Percentiles rank a stretch among this genome's conserved stretches.
These are phyloP conservation scores for Tylopilus cervinicoccineus DNA, from an alignment of 768 basidiomycete species.

Conservation along the genomic window DNA sequence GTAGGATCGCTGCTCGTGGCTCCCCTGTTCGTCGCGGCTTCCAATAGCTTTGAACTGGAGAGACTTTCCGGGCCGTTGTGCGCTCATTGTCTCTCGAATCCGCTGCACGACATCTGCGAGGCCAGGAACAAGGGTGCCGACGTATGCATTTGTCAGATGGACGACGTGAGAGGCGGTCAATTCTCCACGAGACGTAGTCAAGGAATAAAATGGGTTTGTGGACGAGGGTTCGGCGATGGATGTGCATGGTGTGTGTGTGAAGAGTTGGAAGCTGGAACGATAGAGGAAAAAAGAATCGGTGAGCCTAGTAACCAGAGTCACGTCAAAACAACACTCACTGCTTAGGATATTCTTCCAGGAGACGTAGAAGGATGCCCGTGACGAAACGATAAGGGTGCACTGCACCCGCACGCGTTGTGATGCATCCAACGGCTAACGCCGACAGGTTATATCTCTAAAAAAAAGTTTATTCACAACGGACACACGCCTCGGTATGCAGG, in stretches of 20 bases:
- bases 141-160: constrained; percentile 55
- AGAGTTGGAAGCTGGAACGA: constrained; percentile 33
- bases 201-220: constrained; percentile 30
- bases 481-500: background rate
- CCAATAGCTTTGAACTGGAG: constrained; percentile 18
- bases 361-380: constrained; percentile 51
- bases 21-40: constrained; percentile 8
- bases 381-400: constrained; percentile 70
- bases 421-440: constrained; percentile 42
- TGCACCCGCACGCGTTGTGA: constrained; percentile 54
- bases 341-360: constrained; percentile 46
- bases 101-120: constrained; percentile 30
- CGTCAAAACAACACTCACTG: constrained; percentile 21
- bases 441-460: constrained; percentile 49
- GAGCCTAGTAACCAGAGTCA: constrained; percentile 2
- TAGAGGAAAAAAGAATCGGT: background rate
- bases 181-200: constrained; percentile 41
- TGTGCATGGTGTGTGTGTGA: constrained; percentile 41
- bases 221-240: constrained; percentile 30
- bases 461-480: background rate
- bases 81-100: constrained; percentile 56
- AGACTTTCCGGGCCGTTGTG: constrained; percentile 50
- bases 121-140: constrained; percentile 42
- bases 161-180: constrained; percentile 41
- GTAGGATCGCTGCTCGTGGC: constrained; percentile 50